Percentiles rank a stretch among this genome's conserved stretches.
phyloP scores from a whole-genome alignment of 805 yeast species.

The Suhomyces xylopsoci region DNA sequence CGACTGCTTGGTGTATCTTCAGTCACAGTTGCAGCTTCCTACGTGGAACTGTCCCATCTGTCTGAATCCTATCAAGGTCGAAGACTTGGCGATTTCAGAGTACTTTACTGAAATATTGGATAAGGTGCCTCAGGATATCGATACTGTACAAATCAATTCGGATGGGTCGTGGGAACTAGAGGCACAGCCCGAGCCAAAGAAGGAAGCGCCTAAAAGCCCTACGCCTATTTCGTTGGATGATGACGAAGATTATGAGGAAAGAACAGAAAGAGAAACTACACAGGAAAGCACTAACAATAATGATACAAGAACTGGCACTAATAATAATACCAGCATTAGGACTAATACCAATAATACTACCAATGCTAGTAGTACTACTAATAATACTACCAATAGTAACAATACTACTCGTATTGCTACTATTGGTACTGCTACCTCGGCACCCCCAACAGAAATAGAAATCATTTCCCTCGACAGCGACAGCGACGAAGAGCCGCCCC shows the following conservation, averaged over 20 bases:
- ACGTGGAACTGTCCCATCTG: slow-evolving; percentile 92
- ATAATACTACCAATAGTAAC: too few species aligned
- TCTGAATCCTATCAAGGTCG: slow-evolving; percentile 46
- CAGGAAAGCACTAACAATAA: slow-evolving; percentile 8
- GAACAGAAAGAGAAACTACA: background rate
- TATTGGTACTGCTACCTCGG: too few species aligned
- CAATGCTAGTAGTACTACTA: too few species aligned
- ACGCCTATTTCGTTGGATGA: background rate
- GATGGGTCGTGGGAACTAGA: slow-evolving; percentile 71
- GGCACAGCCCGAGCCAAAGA: slow-evolving; percentile 19
- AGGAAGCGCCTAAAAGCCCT: slow-evolving; percentile 9
- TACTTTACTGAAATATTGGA: slow-evolving; percentile 63
- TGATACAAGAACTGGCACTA: background rate
- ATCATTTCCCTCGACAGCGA: slow-evolving; percentile 52
- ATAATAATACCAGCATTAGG: too few species aligned
- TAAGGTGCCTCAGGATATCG: slow-evolving; percentile 52
- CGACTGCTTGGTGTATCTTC: slow-evolving; percentile 72
- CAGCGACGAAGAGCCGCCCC: slow-evolving; percentile 34
- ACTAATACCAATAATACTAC: too few species aligned
- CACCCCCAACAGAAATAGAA: slow-evolving; percentile 24
- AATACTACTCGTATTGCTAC: too few species aligned
- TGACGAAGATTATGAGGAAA: slow-evolving; percentile 10
- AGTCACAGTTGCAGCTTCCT: slow-evolving; percentile 74
- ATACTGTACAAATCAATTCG: slow-evolving; percentile 60
- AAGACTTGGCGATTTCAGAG: slow-evolving; percentile 70